phyloP scores from a whole-genome alignment of 768 basidiomycete genomes.

The Kwoniella bestiolae region DNA sequence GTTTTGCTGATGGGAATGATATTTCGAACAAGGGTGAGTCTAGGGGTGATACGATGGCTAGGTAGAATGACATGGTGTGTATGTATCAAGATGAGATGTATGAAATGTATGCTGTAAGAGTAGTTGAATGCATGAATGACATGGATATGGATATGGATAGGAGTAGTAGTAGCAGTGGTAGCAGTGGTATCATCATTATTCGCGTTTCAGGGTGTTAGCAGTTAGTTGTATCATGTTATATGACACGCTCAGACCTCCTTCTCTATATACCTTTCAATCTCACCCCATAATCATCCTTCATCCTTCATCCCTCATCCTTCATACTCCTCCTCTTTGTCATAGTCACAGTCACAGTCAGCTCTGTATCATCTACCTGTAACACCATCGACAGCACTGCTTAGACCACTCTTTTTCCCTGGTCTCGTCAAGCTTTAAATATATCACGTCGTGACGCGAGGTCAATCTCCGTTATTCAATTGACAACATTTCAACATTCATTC shows the following conservation, averaged over 20 bases:
- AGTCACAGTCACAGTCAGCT: neutral
- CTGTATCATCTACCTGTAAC: neutral
- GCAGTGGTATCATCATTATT: too few relatives aligned
- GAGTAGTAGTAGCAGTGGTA: too few relatives aligned
- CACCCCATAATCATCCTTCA: too few relatives aligned
- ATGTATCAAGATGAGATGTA: neutral
- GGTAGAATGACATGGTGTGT: constrained; percentile 58
- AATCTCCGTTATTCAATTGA: neutral
- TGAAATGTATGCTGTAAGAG: neutral
- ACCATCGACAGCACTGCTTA: neutral
- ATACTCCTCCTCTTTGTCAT: too few relatives aligned
- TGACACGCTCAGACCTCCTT: neutral
- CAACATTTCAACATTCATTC: neutral
- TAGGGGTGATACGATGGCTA: constrained; percentile 59
- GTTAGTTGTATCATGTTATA: neutral
- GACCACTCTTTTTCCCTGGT: neutral
- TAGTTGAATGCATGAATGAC: neutral
- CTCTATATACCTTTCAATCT: neutral
- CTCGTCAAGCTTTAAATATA: neutral
- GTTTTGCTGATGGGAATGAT: constrained; percentile 52
- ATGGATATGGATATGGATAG: neutral
- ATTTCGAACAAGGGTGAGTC: constrained; percentile 60
- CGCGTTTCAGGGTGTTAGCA: neutral
- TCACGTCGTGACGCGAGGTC: constrained; percentile 8
- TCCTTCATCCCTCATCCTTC: too few relatives aligned